These are phyloP conservation scores for Neofusicoccum sp. DNA, from an alignment of 2,329 filamentous ascomycete genomes.

Conservation along the genomic window DNA sequence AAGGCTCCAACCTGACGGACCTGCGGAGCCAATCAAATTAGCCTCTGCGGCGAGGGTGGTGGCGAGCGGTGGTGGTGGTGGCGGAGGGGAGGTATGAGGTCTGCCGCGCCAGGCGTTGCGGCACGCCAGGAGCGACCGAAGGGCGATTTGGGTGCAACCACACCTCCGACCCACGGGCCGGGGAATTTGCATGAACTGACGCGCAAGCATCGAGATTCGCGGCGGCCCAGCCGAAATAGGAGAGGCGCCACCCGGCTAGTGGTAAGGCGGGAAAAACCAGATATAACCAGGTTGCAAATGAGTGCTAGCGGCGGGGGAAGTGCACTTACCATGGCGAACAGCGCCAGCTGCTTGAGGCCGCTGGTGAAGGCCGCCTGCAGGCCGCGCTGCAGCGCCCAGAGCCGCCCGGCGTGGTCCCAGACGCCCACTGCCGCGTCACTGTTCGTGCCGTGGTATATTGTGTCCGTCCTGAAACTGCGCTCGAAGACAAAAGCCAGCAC, in stretches of 20 bases:
- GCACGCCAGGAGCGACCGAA: constrained; percentile 11
- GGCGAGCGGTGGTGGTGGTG: neutral
- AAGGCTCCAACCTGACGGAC: constrained; percentile 18
- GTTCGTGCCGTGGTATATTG: neutral
- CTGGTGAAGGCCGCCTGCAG: neutral
- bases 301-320: neutral
- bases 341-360: constrained; percentile 10
- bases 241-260: neutral
- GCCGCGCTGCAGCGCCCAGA: constrained; percentile 13
- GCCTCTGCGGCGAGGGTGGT: neutral
- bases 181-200: constrained; percentile 6
- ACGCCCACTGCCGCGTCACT: constrained; percentile 1
- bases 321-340: constrained; percentile 17
- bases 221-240: constrained; percentile 5
- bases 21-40: neutral
- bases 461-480: constrained; percentile 13
- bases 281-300: neutral
- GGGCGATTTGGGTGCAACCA: constrained; percentile 7
- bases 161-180: neutral
- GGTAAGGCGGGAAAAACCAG: constrained; percentile 11
- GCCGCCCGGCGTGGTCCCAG: constrained; percentile 13
- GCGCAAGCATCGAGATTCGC: neutral
- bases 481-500: constrained; percentile 16
- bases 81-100: neutral
- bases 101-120: neutral